Base-by-base conservation (phyloP, 495 filamentous ascomycete species). In the Elaphomyces granulatus region DNA sequence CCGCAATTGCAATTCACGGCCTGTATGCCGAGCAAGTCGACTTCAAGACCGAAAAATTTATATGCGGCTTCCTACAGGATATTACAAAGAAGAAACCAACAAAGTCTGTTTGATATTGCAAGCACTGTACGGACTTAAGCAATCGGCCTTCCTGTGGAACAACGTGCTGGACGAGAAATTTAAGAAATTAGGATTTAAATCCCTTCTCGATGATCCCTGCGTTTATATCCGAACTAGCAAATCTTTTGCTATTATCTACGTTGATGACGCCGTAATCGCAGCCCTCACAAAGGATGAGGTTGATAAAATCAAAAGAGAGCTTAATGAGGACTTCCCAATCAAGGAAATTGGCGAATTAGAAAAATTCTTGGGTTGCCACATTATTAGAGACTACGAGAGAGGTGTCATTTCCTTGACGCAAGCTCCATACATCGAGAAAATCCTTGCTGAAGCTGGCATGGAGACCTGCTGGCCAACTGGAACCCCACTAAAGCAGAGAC, bases 171-270 rank as follows among this genome's bases (percentile, higher is more conserved):
- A 32, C 12, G 17, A 10, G 3, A 32, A 32, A 17, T 15, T 40
- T 4, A 32, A 3, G 2, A 15, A 16, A 2, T 17, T 40, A 16
- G 37, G 26, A 3, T 40, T 40, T 18, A 4, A 23, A 6, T 17
- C 37, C 16, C 16, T 32, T n/a, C 2, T 14, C 2, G 37, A 32
- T 19, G 37, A 40, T 4, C 37, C 37, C 2, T 40, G 37, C 37
- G 31, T 40, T 18, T 40, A 32, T 6, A 28, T 28, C 23, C 23
- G 23, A 28, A 2, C 14, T 3, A 32, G 20, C 10, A 21, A 38
- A 10, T 10, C 7, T 3, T 20, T 3, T 3, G 36, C 18, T 6
- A 14, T 28, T 15, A 9, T 38, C 8, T 38, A 38, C 16, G 36
- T 21, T 16, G 36, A 38, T 21, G 36, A 38, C 18, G 26, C 16